Evolutionary conservation across 225 moss, liverwort and hornwort genomes (phyloP).

Genomic region (Straminergon stramineum): DNA sequence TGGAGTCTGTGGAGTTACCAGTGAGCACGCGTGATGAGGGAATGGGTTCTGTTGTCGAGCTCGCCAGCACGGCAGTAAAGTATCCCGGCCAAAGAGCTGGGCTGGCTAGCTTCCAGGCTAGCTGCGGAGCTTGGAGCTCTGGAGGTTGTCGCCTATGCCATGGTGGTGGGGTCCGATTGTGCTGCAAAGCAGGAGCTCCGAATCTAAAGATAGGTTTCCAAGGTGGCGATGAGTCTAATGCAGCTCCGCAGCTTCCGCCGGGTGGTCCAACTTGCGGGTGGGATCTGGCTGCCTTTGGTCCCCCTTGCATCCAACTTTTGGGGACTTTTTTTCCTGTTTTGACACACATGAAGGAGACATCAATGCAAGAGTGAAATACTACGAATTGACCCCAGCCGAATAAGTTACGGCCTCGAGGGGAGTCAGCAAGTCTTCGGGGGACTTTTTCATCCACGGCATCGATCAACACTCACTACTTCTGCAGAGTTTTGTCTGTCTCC

Average conservation of each 20-base stretch:
- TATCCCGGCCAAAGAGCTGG: not conserved
- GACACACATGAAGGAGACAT: not conserved
- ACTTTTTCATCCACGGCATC: not conserved
- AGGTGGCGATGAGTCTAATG: not conserved
- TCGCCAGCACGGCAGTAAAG: not conserved
- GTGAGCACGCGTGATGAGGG: not conserved
- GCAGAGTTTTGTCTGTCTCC: not conserved
- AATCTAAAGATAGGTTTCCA: slow-evolving; percentile 7
- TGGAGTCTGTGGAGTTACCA: not conserved
- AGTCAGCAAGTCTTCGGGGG: not conserved
- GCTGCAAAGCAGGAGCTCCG: not conserved
- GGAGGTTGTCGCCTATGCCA: not conserved
- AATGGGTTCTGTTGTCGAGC: not conserved
- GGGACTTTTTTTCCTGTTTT: not conserved
- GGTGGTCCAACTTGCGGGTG: slow-evolving; percentile 11
- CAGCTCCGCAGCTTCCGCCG: not conserved
- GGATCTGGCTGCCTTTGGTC: not conserved
- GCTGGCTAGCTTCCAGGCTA: not conserved
- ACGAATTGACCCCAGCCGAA: not conserved
- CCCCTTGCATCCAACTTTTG: not conserved
- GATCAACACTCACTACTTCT: not conserved
- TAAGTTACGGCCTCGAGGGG: not conserved
- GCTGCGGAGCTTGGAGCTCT: slow-evolving; percentile 15
- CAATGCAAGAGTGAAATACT: not conserved
- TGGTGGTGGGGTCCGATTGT: not conserved